Percentiles rank a stretch among this genome's conserved stretches.
Conservation (phyloP, 768 basidiomycete species). For the Lactifluus rugatus region DNA sequence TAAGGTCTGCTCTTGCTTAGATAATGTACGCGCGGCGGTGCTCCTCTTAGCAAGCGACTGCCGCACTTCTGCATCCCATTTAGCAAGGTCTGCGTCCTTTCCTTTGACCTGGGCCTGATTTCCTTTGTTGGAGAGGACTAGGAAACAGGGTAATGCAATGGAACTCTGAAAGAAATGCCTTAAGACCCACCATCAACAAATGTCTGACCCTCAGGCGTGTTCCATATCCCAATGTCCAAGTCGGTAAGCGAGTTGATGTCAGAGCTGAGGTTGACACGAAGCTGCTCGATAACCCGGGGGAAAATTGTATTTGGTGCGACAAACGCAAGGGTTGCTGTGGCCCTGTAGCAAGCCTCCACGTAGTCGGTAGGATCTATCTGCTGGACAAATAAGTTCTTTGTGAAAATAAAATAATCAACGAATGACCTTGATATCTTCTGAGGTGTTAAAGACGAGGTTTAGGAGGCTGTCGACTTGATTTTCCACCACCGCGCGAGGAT, state of each 20-base stretch:
- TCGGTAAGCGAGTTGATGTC: constrained; percentile 52
- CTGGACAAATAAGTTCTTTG: not conserved
- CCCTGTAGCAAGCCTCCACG: constrained; percentile 57
- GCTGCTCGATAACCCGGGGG: constrained; percentile 58
- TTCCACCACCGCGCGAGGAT: constrained; percentile 55
- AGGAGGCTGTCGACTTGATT: constrained; percentile 42
- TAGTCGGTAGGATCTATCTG: constrained; percentile 4
- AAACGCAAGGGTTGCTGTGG: constrained; percentile 70
- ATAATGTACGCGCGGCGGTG: constrained; percentile 39
- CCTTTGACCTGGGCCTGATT: constrained; percentile 54
- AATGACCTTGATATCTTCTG: constrained; percentile 8
- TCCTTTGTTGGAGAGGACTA: constrained; percentile 56
- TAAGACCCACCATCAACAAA: constrained; percentile 60
- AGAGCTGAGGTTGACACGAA: constrained; percentile 56
- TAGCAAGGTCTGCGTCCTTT: constrained; percentile 80
- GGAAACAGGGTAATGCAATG: not conserved
- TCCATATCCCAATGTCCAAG: constrained; percentile 76
- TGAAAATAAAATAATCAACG: constrained; percentile 27
- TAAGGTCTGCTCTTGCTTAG: constrained; percentile 79
- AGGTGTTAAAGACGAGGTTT: constrained; percentile 2
- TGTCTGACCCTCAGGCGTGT: constrained; percentile 69
- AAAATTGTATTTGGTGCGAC: constrained; percentile 63
- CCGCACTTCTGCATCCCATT: constrained; percentile 94
- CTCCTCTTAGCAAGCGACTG: constrained; percentile 71
- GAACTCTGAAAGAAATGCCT: not conserved